Evolutionary conservation across 805 yeast species (phyloP).

Genomic region (Candida takata): DNA sequence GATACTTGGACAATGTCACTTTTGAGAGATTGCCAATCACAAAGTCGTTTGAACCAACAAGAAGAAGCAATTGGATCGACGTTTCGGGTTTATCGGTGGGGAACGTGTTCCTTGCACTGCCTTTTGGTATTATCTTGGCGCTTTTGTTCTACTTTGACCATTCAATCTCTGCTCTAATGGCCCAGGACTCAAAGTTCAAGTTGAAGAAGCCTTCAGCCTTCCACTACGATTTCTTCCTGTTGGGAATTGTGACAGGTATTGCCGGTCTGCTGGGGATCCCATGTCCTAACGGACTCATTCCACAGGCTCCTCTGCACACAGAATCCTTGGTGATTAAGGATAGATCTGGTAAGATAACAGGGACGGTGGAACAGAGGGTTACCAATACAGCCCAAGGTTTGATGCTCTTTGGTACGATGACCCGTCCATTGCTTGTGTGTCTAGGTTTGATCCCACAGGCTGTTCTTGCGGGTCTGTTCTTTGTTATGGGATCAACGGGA

Average conservation of each 20-base stretch:
- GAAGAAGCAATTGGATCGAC: slow-evolving; percentile 33
- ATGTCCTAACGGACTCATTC: slow-evolving; percentile 93
- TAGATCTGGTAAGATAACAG: slow-evolving; percentile 13
- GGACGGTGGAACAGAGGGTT: slow-evolving; percentile 83
- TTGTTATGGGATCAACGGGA: slow-evolving; percentile 87
- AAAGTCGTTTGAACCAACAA: slow-evolving; percentile 70
- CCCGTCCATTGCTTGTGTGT: slow-evolving; percentile 76
- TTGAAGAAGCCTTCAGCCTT: slow-evolving; percentile 81
- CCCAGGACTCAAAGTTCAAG: slow-evolving; percentile 78
- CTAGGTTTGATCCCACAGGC: slow-evolving; percentile 87
- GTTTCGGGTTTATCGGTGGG: slow-evolving; percentile 43
- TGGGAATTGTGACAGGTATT: slow-evolving; percentile 82
- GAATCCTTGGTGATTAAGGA: slow-evolving; percentile 55
- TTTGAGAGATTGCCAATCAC: slow-evolving; percentile 65
- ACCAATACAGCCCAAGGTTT: slow-evolving; percentile 83
- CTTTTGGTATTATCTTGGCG: slow-evolving; percentile 84
- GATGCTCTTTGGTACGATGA: slow-evolving; percentile 79
- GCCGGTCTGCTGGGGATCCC: slow-evolving; percentile 88
- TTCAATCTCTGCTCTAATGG: slow-evolving; percentile 88
- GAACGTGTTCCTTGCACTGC: slow-evolving; percentile 82
- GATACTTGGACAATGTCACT: slow-evolving; percentile 48
- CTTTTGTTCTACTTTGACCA: slow-evolving; percentile 90
- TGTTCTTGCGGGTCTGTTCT: slow-evolving; percentile 85
- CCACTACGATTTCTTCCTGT: slow-evolving; percentile 83
- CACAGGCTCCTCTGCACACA: slow-evolving; percentile 95